Evolutionary conservation across 2,329 filamentous ascomycete genomes (phyloP), one percentile per base, ranked within the genome.

Genomic region (Microascus cirrosus): DNA sequence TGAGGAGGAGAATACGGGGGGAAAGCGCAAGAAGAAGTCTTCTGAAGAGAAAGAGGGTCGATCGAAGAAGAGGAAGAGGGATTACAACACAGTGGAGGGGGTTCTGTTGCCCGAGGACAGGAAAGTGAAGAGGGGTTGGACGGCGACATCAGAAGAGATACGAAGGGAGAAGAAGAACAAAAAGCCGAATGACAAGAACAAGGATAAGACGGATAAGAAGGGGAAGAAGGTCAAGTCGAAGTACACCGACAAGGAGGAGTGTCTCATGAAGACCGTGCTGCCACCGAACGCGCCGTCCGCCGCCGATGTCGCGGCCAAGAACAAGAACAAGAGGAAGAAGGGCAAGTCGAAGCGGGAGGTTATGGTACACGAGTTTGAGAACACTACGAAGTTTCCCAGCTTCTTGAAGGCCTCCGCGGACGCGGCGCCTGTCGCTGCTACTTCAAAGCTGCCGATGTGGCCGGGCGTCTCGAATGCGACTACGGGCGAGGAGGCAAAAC

Each of bases 91-190:
- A 13, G 67, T 83, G 64, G 66, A 78, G 64, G 94, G 91, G 4
- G 78, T 90, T 54, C 83, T 88, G 65, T 74, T 99, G 45, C 81
- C 85, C 6, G 77, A 83, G 20, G 86, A 83, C 53, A 83, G 92
- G 63, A 89, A 89, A 66, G 85, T 96, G 60, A 95, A 94, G 76
- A 80, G 92, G 60, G 92, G 91, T 5, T 96, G 92, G 92, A 93
- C 89, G 1, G 88, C 91, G 61, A 78, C 85, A 1, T 74, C 77
- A 24, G 74, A 76, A 22, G 72, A 76, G 59, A 71, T 74, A 63
- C 74, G 69, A 64, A 76, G 75, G 63, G 74, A 73, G 66, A 79
- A 75, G 63, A 74, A 70, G 48, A 72, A 74, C 58, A 69, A 70
- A 63, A 73, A 69, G 61, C 68, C 70, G 59, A 80, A 76, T 65